Percentiles rank a stretch among this genome's conserved stretches.
These are phyloP conservation scores for Ulota crispa DNA, from an alignment of 225 moss, liverwort and hornwort species.

Conservation along the genomic window DNA sequence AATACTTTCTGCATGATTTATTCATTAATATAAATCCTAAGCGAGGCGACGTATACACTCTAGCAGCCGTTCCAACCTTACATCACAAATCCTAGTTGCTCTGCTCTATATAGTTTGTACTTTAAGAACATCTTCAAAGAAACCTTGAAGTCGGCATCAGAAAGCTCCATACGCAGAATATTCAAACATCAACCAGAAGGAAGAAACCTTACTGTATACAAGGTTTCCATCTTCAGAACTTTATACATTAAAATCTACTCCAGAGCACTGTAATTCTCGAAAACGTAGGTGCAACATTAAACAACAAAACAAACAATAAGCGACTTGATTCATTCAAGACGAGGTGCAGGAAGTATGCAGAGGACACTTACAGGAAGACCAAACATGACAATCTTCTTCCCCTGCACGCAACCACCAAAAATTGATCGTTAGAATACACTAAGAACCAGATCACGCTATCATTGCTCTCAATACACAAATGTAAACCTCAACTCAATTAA, in stretches of 20 bases:
- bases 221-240: not conserved
- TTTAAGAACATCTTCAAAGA: not conserved
- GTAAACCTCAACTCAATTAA: not conserved
- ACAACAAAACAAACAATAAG: not conserved
- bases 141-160: too few species aligned
- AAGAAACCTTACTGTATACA: not conserved
- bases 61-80: not conserved
- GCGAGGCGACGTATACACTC: not conserved
- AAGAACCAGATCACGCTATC: not conserved
- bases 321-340: not conserved
- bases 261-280: not conserved
- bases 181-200: not conserved
- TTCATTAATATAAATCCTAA: not conserved
- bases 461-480: not conserved
- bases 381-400: conserved; percentile 56
- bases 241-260: not conserved
- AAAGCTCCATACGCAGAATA: not conserved
- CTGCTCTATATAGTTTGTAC: not conserved
- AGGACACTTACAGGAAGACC: conserved; percentile 51
- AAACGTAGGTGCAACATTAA: not conserved
- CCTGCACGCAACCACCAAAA: conserved; percentile 30
- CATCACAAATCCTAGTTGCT: not conserved
- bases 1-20: too few species aligned
- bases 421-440: conserved; percentile 16
- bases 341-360: not conserved